Percentiles rank a stretch among this genome's conserved stretches.
Evolutionary conservation across 805 yeast genomes (phyloP).

Genomic region (Candida nonsorbophila): DNA sequence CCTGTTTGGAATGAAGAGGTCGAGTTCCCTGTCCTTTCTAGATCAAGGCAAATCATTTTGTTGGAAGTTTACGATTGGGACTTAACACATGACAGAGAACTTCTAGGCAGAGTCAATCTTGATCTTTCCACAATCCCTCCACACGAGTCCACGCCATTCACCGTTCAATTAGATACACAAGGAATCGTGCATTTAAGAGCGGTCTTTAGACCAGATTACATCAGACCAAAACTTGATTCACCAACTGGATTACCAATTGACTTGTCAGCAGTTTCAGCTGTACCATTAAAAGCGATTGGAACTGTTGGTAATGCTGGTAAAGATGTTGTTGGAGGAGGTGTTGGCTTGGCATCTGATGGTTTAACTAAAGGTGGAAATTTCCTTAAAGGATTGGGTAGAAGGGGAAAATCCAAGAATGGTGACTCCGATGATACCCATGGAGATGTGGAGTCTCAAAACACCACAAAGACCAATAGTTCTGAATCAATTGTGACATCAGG

Average conservation of each 20-base stretch:
- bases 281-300: slow-evolving; percentile 42
- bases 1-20: slow-evolving; percentile 76
- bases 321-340: slow-evolving; percentile 36
- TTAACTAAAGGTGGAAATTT: slow-evolving; percentile 42
- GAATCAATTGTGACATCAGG: neutral
- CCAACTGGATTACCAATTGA: slow-evolving; percentile 36
- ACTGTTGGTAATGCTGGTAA: slow-evolving; percentile 36
- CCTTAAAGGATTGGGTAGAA: slow-evolving; percentile 25
- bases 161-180: slow-evolving; percentile 54
- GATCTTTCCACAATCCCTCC: slow-evolving; percentile 50
- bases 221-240: slow-evolving; percentile 53
- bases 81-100: slow-evolving; percentile 62
- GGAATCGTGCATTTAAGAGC: slow-evolving; percentile 55
- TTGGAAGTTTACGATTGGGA: slow-evolving; percentile 72
- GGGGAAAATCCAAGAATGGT: slow-evolving; percentile 6
- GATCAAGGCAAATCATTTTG: slow-evolving; percentile 46
- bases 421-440: neutral
- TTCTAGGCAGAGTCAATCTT: slow-evolving; percentile 47
- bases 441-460: neutral
- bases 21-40: slow-evolving; percentile 56
- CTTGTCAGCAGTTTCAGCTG: slow-evolving; percentile 35
- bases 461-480: neutral
- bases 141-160: slow-evolving; percentile 38
- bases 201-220: slow-evolving; percentile 58
- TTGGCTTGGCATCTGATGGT: slow-evolving; percentile 43